Evolutionary conservation across 441 rosid species (phyloP), one percentile per base, ranked within the genome.

Genomic region (Gossypium schwendimanii): DNA sequence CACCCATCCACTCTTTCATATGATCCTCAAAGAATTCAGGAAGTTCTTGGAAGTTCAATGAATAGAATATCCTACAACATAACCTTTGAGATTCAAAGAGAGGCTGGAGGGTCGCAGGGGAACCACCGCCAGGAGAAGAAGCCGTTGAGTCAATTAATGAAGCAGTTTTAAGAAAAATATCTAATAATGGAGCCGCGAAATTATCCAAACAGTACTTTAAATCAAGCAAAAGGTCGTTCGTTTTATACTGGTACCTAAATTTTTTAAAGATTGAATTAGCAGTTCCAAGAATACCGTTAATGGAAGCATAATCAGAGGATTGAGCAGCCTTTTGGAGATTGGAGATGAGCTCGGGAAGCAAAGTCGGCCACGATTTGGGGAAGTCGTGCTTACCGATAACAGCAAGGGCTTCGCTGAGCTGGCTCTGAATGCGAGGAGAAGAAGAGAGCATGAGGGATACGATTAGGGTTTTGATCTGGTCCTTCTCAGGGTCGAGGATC

Each of bases 21-120:
- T 95, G 89, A 80, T 95, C 99, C 87, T 95, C 99, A 49, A 95
- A 95, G 72, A 83, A 95, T 84, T 92, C 99, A 0, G 99, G 99
- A 81, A 95, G 73, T 45, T 95, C 99, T 79, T 89, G 96, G 78
- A 86, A 93, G 78, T 95, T 95, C 81, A 95, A 65, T 0, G 98
- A 92, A 75, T 78, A 91, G 72, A 95, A 95, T 66, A 92, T 86
- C 76, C 97, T 85, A 80, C 94, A 95, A 70, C 99, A 95, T 71
- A 92, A 80, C 80, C 86, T 88, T 76, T 91, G 98, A 0, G 96
- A 92, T 86, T 92, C 96, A 2, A 92, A 87, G 17, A 89, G 66
- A 0, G 93, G 84, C 78, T 83, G 83, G 41, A 94, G 78, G 14
- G 77, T 73, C 49, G 65, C 86, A 3, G 83, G 80, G 1, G 91